A percentile compares a stretch with the other conserved stretches of the same genome.
phyloP scores from a whole-genome alignment of 108 stramenopile genomes.

The Cyclotella kingstonii region DNA sequence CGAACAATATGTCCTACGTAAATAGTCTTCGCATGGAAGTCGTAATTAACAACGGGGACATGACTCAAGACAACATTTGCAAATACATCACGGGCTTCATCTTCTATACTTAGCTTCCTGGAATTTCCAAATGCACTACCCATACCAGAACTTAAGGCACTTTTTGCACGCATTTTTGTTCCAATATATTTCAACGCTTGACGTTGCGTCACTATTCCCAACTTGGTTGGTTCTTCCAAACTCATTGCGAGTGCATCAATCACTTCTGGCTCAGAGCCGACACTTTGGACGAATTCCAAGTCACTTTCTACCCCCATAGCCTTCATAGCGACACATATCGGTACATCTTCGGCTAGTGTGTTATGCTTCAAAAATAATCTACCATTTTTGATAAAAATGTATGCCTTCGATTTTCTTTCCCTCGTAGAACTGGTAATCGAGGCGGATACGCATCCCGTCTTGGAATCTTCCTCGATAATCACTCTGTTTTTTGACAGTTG shows the following conservation, averaged over 20 bases:
- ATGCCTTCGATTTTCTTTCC: slow-evolving; percentile 91
- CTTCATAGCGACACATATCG: slow-evolving; percentile 91
- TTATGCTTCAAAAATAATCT: slow-evolving; percentile 95
- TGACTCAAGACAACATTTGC: slow-evolving; percentile 94
- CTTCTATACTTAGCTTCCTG: slow-evolving; percentile 66
- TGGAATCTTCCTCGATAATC: slow-evolving; percentile 91
- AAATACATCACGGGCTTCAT: slow-evolving; percentile 96
- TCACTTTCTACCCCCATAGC: slow-evolving; percentile 97
- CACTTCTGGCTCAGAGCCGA: slow-evolving; percentile 91
- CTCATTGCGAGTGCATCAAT: slow-evolving; percentile 85
- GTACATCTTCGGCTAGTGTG: slow-evolving; percentile 96
- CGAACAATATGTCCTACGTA: slow-evolving; percentile 95
- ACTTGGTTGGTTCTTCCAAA: slow-evolving; percentile 84
- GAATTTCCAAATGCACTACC: slow-evolving; percentile 46
- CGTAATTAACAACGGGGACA: slow-evolving; percentile 89
- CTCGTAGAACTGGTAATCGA: slow-evolving; percentile 93
- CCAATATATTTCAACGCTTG: slow-evolving; percentile 93
- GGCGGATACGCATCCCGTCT: slow-evolving; percentile 81
- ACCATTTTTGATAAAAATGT: slow-evolving; percentile 84
- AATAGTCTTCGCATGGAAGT: slow-evolving; percentile 88
- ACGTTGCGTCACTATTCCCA: slow-evolving; percentile 88
- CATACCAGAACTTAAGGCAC: slow-evolving; percentile 36
- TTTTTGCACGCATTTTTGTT: slow-evolving; percentile 85
- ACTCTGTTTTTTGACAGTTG: slow-evolving; percentile 99
- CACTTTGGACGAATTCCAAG: slow-evolving; percentile 94